Conservation (phyloP, 495 filamentous ascomycete species). For the Xylona heveae region DNA sequence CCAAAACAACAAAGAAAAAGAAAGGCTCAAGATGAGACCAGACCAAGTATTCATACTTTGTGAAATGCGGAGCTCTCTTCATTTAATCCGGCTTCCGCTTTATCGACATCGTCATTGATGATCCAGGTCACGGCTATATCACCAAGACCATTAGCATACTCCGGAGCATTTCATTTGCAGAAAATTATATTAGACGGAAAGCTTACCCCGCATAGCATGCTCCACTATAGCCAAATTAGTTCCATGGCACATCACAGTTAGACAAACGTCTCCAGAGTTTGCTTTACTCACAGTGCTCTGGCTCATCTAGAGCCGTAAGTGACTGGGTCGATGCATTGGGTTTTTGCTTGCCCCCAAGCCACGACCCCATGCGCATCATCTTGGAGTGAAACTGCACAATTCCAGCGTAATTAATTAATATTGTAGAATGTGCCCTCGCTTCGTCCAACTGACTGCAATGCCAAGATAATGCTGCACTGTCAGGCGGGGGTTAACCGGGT, state of each 20-base stretch:
- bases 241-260: no score
- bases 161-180: no score
- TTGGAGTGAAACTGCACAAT: background rate
- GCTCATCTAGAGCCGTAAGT: conserved; percentile 34
- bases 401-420: no score
- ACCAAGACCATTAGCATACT: no score
- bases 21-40: background rate
- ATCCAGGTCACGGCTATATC: conserved; percentile 34
- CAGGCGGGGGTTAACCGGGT: no score
- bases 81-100: conserved; percentile 53
- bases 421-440: no score
- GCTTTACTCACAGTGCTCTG: conserved; percentile 30
- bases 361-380: conserved; percentile 18
- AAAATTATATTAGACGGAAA: no score
- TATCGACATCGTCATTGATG: conserved; percentile 85
- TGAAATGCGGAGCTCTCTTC: conserved; percentile 77
- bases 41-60: conserved; percentile 25
- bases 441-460: no score
- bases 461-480: no score
- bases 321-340: conserved; percentile 29
- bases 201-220: conserved; percentile 37
- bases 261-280: conserved; percentile 7
- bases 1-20: background rate
- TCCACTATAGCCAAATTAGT: conserved; percentile 32
- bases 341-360: conserved; percentile 30